Base-by-base conservation (phyloP, 495 filamentous ascomycete species). In the Penicillium fimorum region DNA sequence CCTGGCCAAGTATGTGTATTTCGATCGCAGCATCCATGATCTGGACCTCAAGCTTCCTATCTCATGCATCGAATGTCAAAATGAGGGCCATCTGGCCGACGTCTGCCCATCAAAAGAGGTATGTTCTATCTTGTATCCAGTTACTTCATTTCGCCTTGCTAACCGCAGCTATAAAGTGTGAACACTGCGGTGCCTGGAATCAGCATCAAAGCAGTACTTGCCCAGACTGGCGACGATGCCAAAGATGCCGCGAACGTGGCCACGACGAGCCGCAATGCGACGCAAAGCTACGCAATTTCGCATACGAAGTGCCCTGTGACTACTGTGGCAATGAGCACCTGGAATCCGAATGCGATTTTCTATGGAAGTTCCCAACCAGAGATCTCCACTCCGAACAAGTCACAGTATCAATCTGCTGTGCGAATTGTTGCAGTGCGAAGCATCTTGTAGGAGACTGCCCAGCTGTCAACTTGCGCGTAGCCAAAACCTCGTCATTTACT, bases 41-140 rank as follows among this genome's bases (percentile, higher is more conserved):
- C 65, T 83, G 76, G 68, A 91, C 72, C 71, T 84, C 70, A 69
- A 87, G 77, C 49, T 84, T 76, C 89, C 88, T 77, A 65, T 87
- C 58, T 69, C 71, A 44, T 82, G 70, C 41, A 68, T 66, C 22
- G 76, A 78, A 51, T 82, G 79, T 51, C 66, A 75, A 33, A 57
- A 65, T 22, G 61, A 73, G 57, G 79, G 78, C 8, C 79, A 82
- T 55, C 58, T 79, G 55, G 68, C 69, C 22, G 68, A 69, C 11
- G 68, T 74, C 22, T 82, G 79, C 61, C 73, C 75, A 0, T 61
- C 58, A 11, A 77, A 72, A 53, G 74, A 76, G 72, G 76, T 77
- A 66, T 32, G 62, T 55, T 53, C 58, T 20, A 18, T 3, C 6
- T 43, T 24, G 35, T 15, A 9, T 38, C 1, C 0, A 17, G 7